These are phyloP conservation scores for Clohesyomyces aquaticus DNA, from an alignment of 495 filamentous ascomycete genomes.

Conservation along the genomic window DNA sequence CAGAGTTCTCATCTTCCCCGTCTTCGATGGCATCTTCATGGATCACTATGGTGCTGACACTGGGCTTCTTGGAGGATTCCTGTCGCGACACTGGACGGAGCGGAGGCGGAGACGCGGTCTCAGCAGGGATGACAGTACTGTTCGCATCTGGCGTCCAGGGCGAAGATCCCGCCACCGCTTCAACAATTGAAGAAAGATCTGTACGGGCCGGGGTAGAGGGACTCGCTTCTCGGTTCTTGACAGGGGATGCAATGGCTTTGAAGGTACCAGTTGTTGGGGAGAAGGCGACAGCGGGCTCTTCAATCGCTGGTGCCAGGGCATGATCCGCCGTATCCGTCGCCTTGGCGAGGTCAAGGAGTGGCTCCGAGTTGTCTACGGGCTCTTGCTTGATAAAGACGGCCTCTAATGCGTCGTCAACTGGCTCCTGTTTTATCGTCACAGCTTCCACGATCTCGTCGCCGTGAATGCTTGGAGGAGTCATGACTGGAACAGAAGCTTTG, in stretches of 20 bases:
- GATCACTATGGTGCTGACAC: slow-evolving; percentile 14
- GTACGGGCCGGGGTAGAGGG: slow-evolving; percentile 11
- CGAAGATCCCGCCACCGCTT: slow-evolving; percentile 28
- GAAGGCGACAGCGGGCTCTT: slow-evolving; percentile 34
- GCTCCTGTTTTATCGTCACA: slow-evolving; percentile 20
- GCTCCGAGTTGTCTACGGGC: slow-evolving; percentile 7
- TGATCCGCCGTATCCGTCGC: neutral
- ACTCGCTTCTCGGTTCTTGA: slow-evolving; percentile 11
- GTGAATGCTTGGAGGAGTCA: slow-evolving; percentile 36
- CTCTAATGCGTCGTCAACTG: slow-evolving; percentile 32
- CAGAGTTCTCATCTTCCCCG: slow-evolving; percentile 9
- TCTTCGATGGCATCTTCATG: slow-evolving; percentile 31
- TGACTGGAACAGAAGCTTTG: slow-evolving; percentile 35
- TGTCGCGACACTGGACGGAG: neutral
- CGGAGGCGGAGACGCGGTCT: slow-evolving; percentile 21
- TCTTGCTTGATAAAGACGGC: slow-evolving; percentile 19
- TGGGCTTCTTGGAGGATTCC: neutral
- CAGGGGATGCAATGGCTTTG: slow-evolving; percentile 26
- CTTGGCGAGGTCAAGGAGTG: neutral
- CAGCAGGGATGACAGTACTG: slow-evolving; percentile 25
- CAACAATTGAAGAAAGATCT: slow-evolving; percentile 21
- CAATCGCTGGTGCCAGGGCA: slow-evolving; percentile 5
- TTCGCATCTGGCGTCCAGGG: slow-evolving; percentile 36
- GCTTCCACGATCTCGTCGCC: slow-evolving; percentile 28
- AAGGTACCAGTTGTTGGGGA: slow-evolving; percentile 46